Base-by-base conservation (phyloP, 2,329 filamentous ascomycete species). In the Aspergillus thermomutatus region DNA sequence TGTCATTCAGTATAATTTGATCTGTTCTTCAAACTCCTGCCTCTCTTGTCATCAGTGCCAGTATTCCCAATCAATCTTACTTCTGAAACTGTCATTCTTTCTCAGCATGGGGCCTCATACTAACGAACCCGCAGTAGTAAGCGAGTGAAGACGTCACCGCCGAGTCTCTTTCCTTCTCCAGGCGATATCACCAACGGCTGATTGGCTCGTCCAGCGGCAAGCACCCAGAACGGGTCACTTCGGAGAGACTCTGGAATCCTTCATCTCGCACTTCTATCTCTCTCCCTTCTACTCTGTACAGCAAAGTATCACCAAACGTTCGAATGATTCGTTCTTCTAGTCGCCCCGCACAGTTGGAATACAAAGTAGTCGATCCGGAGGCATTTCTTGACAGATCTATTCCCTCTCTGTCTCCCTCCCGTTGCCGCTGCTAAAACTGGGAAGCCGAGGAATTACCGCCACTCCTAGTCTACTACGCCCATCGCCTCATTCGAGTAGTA, bases 91-190 rank as follows among this genome's bases (percentile, higher is more conserved):
- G 4, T 46, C 9, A 25, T 46, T 14, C 21, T 11, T 21, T 46
- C 4, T 10, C 19, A 23, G 43, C 11, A 19, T 17, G 21, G 8
- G 31, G 43, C 37, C 37, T 46, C 52, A 37, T 50, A 47, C 48
- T 41, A 21, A 21, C 17, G 49, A 3, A 27, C 14, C n/a, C 21
- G 34, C 8, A 31, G 17, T 21, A 21, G 25, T 28, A 40, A 31
- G 23, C 17, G 49, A 47, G 23, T 31, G 23, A 51, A 50, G 60
- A 64, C 61, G 60, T 62, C 58, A 62, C 61, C 43, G 40, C 45
- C 49, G 49, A 53, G 37, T 55, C 25, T 50, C 53, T 51, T 51
- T 55, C 23, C 14, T 25, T 23, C 37, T 25, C 49, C 50, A 17
- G 25, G 40, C 34, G 59, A 59, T 61, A 61, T 64, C 56, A 48